Percentiles rank a stretch among this genome's conserved stretches.
Evolutionary conservation across 805 yeast species (phyloP).

Genomic region (Ogataea paraovalis): DNA sequence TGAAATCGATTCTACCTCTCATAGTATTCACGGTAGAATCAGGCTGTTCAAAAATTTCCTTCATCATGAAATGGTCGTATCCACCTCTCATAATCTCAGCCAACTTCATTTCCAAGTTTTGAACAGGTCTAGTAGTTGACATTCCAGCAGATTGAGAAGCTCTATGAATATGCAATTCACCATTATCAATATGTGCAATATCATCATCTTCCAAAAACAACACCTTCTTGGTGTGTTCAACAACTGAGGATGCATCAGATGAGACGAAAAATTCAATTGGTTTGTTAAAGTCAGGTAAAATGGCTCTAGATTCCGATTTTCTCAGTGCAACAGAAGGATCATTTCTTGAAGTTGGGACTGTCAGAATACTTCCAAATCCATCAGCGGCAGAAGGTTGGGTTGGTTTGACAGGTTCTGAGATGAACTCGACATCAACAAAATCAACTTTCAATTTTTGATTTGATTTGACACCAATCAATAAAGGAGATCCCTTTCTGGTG

Average conservation of each 20-base stretch:
- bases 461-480: slow-evolving; percentile 95
- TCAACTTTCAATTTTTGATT: slow-evolving; percentile 94
- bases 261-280: slow-evolving; percentile 95
- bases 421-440: slow-evolving; percentile 97
- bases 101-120: slow-evolving; percentile 93
- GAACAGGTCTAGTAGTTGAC: slow-evolving; percentile 93
- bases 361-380: slow-evolving; percentile 12
- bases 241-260: slow-evolving; percentile 94
- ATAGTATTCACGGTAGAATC: slow-evolving; percentile 97
- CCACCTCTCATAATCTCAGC: slow-evolving; percentile 98
- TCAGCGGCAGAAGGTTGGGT: slow-evolving; percentile 21
- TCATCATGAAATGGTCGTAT: slow-evolving; percentile 95
- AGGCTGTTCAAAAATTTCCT: slow-evolving; percentile 98
- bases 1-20: slow-evolving; percentile 98
- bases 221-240: slow-evolving; percentile 96
- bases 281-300: slow-evolving; percentile 83
- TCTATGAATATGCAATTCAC: slow-evolving; percentile 97
- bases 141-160: slow-evolving; percentile 83
- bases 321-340: slow-evolving; percentile 20
- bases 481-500: slow-evolving; percentile 97
- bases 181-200: slow-evolving; percentile 96
- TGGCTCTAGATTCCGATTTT: slow-evolving; percentile 78
- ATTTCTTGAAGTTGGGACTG: slow-evolving; percentile 13
- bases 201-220: slow-evolving; percentile 96
- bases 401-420: slow-evolving; percentile 48